A percentile compares a stretch with the other conserved stretches of the same genome.
Evolutionary conservation across 2,329 filamentous ascomycete species (phyloP).

Genomic region (Ceratocystis albifundus): DNA sequence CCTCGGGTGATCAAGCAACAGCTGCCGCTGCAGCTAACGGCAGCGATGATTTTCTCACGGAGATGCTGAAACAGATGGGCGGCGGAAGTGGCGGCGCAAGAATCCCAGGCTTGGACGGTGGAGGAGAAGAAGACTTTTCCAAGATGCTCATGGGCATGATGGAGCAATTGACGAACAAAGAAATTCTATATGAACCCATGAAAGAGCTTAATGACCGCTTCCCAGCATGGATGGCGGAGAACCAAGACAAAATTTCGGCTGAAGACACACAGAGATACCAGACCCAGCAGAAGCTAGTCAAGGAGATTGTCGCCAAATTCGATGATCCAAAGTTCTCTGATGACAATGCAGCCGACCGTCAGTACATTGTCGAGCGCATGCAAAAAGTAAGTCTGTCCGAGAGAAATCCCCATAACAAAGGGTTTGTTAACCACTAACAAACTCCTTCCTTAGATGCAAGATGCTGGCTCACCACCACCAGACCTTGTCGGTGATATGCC

Average conservation of each 20-base stretch:
- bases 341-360: slow-evolving; percentile 65
- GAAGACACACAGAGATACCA: slow-evolving; percentile 72
- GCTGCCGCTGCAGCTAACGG: slow-evolving; percentile 59
- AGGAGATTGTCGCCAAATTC: slow-evolving; percentile 80
- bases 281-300: slow-evolving; percentile 66
- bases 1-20: slow-evolving; percentile 73
- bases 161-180: slow-evolving; percentile 97
- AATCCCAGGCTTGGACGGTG: slow-evolving; percentile 29
- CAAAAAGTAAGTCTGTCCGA: slow-evolving; percentile 59
- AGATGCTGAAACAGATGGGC: slow-evolving; percentile 83
- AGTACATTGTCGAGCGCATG: slow-evolving; percentile 95
- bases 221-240: slow-evolving; percentile 74
- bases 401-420: background rate
- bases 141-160: slow-evolving; percentile 97
- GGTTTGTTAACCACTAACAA: background rate
- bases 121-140: slow-evolving; percentile 72
- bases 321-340: slow-evolving; percentile 73
- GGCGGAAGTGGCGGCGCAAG: slow-evolving; percentile 44
- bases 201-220: slow-evolving; percentile 93
- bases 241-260: slow-evolving; percentile 50
- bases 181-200: slow-evolving; percentile 97
- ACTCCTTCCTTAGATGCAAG: slow-evolving; percentile 70
- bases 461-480: slow-evolving; percentile 74
- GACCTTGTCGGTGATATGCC: slow-evolving; percentile 87
- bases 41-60: slow-evolving; percentile 69